Base-by-base conservation (phyloP, 1,284 basidiomycete genomes). In the Rhodotorula sp. region DNA sequence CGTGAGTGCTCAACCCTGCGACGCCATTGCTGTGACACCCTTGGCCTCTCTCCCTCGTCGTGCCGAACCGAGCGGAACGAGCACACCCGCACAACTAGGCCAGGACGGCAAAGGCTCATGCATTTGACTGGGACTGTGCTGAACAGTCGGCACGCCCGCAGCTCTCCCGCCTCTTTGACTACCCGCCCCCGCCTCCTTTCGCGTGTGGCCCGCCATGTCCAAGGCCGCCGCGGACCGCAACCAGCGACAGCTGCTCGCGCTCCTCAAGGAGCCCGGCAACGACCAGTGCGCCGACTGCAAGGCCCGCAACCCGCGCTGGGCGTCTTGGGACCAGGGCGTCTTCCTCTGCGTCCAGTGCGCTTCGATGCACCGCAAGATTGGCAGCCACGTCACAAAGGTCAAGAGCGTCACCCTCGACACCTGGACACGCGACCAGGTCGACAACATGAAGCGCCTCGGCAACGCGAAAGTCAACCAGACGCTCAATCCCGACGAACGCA, bases 371-470 rank as follows among this genome's bases (percentile, higher is more conserved):
- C 78, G 81, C 44, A 81, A 81, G 71, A 78, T 82, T 76, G 80
- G 81, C 17, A 79, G 79, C 2, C 81, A 81, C 67, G 77, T 82
- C 65, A 78, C 76, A 34, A 81, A 82, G 66, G 79, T 82, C 64
- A 81, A 81, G 64, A 81, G 80, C n/a, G 50, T 82, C 48, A 80
- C 80, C 13, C 75, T 81, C 60, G 82, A 82, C 66, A 79, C 78
- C 0, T 82, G 81, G 81, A 77, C 80, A 0, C 76, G 76, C 41
- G 81, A 82, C 36, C 81, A 82, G 69, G 81, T 82, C 50, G 80
- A 81, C 58, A 73, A 73, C 57, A 82, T 82, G 81, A 74, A 77
- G 32, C 72, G 69, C 17, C 65, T 76, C 17, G 82, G 82, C 51
- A 82, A 82, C 66, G 39, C 74, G 46, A 78, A 76, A 48, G 77